A percentile compares a stretch with the other conserved stretches of the same genome.
Evolutionary conservation across 345 rosid species (phyloP).

Genomic region (Citrus hindsii): DNA sequence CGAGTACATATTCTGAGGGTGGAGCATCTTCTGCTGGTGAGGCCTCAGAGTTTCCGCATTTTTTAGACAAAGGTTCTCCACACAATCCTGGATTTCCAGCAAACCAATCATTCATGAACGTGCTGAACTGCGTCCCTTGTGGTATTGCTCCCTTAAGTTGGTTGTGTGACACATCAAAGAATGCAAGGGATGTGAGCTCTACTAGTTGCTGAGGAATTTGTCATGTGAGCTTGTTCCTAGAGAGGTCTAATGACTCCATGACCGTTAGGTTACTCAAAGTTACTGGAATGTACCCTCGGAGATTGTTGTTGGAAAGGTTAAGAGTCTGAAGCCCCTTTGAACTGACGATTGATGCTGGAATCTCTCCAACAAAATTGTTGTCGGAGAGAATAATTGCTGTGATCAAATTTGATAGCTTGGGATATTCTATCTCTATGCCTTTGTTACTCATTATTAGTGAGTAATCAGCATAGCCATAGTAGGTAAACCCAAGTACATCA

Average conservation of each 20-base stretch:
- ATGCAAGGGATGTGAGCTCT: neutral
- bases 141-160: neutral
- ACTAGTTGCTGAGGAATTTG: neutral
- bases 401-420: neutral
- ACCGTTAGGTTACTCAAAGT: neutral
- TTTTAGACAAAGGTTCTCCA: neutral
- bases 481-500: accelerated
- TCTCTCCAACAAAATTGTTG: neutral
- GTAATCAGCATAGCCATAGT: neutral
- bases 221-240: neutral
- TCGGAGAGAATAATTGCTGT: neutral
- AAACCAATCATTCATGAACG: neutral
- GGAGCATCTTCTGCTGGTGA: neutral
- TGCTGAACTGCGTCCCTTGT: neutral
- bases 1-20: neutral
- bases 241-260: neutral
- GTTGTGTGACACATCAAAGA: neutral
- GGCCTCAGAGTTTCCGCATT: neutral
- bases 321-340: neutral
- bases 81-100: neutral
- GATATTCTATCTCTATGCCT: neutral
- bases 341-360: neutral
- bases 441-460: neutral
- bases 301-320: neutral
- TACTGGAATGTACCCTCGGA: neutral